Base-by-base conservation (phyloP, 2,329 filamentous ascomycete genomes). In the Gnomoniopsis sp. region DNA sequence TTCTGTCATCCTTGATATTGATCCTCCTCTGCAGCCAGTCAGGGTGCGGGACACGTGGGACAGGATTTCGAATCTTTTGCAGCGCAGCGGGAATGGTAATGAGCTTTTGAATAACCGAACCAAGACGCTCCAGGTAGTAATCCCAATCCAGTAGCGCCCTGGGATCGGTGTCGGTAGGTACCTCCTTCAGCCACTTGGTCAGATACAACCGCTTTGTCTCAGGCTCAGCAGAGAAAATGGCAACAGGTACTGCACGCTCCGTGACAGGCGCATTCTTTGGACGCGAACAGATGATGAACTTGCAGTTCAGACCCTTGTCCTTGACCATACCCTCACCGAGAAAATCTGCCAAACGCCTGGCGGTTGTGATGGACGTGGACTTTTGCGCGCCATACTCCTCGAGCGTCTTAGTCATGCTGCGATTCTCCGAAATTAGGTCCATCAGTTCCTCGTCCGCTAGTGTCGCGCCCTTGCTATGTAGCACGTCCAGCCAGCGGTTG, bases 401-500 rank as follows among this genome's bases (percentile, higher is more conserved):
- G 1, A 99, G 79, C 0, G 95, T 96, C 76, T 99, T 99, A 19
- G 88, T 84, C 95, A 99, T 99, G 77, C 86, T 98, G 77, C 96
- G 88, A 76, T 99, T 99, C 73, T 99, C 95, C 52, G 92, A 97
- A 86, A 99, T 99, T n/a, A 99, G 87, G 68, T 99, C 93, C 73
- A 99, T 98, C 44, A 99, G 83, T 70, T 99, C 95, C 71, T 98
- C 93, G 66, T 99, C 93, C 0, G 93, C 93, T 15, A 99, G 79
- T 1, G 93, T 98, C 3, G 88, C 83, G 17, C 96, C 95, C 65
- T 91, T 93, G 67, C 86, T 90, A 69, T 98, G 85, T 34, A 99
- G 77, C 2, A 99, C 95, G 72, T 99, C 96, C 4, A 99, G 80
- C 95, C 95, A 99, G 62, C 89, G 87, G 70, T 99, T 96, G 2